These are phyloP conservation scores for Austroboletus novae-zelandiae DNA, from an alignment of 1,284 basidiomycete genomes.

Conservation along the genomic window DNA sequence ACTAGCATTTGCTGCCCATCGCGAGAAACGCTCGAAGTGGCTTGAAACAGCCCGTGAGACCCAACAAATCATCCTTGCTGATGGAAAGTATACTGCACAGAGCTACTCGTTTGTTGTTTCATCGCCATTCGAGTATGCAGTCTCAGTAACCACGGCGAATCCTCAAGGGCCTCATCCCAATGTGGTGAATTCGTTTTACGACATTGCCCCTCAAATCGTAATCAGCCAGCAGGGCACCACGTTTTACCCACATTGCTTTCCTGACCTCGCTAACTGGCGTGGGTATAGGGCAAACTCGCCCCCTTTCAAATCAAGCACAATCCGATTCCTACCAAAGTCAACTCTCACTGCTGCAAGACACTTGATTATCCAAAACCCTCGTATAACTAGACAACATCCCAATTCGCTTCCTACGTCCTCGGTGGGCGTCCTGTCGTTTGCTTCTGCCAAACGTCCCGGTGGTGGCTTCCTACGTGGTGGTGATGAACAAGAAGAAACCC, in stretches of 20 bases:
- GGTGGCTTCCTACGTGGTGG: slow-evolving; percentile 47
- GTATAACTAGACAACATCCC: slow-evolving; percentile 15
- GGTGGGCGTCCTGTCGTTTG: slow-evolving; percentile 47
- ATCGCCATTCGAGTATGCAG: slow-evolving; percentile 19
- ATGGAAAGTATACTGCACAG: slow-evolving; percentile 47
- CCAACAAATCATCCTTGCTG: slow-evolving; percentile 39
- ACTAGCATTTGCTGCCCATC: slow-evolving; percentile 22
- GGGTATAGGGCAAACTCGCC: slow-evolving; percentile 8
- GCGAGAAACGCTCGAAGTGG: slow-evolving; percentile 29
- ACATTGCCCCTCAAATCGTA: slow-evolving; percentile 39
- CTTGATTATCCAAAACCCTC: slow-evolving; percentile 12
- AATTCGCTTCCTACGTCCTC: slow-evolving; percentile 26
- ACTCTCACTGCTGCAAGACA: slow-evolving; percentile 36
- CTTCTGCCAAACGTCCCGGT: slow-evolving; percentile 46
- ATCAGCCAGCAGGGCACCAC: slow-evolving; percentile 39
- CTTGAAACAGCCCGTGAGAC: slow-evolving; percentile 40
- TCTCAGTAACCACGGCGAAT: slow-evolving; percentile 3
- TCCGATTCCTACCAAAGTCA: slow-evolving; percentile 32
- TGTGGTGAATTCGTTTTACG: slow-evolving; percentile 28
- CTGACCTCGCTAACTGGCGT: slow-evolving; percentile 37
- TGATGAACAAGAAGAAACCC: slow-evolving; percentile 46
- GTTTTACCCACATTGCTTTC: slow-evolving; percentile 41
- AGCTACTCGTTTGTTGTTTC: slow-evolving; percentile 21
- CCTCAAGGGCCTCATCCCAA: slow-evolving; percentile 2
- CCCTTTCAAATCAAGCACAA: slow-evolving; percentile 3